phyloP scores from a whole-genome alignment of 345 rosid genomes.

The Adansonia digitata region DNA sequence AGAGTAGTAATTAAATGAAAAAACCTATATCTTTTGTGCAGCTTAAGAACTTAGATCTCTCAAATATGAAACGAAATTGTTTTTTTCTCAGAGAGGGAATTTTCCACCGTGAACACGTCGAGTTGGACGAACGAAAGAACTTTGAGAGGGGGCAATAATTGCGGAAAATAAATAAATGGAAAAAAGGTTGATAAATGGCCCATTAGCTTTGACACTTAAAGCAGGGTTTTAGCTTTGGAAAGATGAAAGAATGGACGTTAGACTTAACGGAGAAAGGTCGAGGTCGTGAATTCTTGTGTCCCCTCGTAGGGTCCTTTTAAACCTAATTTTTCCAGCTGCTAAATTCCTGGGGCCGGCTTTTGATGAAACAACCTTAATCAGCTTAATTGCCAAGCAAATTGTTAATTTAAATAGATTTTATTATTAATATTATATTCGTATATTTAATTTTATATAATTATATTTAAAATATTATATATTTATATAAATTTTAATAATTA shows the following conservation, averaged over 20 bases:
- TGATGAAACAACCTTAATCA: conserved; percentile 10
- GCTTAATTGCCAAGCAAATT: conserved; percentile 5
- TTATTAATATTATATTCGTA: too few relatives aligned
- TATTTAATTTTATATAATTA: too few relatives aligned
- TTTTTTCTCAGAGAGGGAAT: background rate
- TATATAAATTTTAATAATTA: too few relatives aligned
- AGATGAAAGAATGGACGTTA: conserved; percentile 8
- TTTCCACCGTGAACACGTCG: background rate
- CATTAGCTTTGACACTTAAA: too few relatives aligned
- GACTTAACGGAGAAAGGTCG: conserved; percentile 16
- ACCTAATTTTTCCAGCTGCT: conserved; percentile 12
- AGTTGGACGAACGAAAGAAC: background rate
- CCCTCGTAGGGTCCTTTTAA: conserved; percentile 17
- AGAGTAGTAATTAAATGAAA: too few relatives aligned
- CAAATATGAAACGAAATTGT: background rate
- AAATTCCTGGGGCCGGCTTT: background rate
- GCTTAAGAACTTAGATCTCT: background rate
- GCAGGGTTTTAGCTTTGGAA: background rate
- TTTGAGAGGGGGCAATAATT: conserved; percentile 26
- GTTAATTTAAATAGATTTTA: background rate
- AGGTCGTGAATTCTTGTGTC: background rate
- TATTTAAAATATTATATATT: too few relatives aligned
- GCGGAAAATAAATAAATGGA: background rate
- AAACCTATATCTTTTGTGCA: background rate
- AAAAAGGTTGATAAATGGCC: conserved; percentile 15